These are phyloP conservation scores for Metschnikowia continentalis DNA, from an alignment of 805 yeast genomes.

Conservation along the genomic window DNA sequence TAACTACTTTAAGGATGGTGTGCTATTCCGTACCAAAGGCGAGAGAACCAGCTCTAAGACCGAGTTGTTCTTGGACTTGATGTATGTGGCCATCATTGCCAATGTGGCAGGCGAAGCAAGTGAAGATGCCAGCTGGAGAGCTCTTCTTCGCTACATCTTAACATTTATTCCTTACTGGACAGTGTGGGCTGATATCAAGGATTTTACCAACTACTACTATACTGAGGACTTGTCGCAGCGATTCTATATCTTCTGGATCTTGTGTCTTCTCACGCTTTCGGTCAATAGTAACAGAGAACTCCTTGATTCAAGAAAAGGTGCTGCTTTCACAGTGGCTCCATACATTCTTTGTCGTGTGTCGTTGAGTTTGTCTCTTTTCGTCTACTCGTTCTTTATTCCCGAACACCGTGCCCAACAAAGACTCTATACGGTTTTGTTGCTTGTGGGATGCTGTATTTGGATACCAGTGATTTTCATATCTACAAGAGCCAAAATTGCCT, in stretches of 20 bases:
- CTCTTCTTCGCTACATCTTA: slow-evolving; percentile 46
- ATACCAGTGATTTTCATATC: slow-evolving; percentile 47
- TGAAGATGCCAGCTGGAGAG: slow-evolving; percentile 44
- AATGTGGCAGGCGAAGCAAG: slow-evolving; percentile 53
- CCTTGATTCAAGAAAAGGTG: slow-evolving; percentile 32
- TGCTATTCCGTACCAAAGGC: slow-evolving; percentile 49
- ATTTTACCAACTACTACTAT: slow-evolving; percentile 59
- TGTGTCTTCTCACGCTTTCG: slow-evolving; percentile 46
- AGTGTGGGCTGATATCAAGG: slow-evolving; percentile 63
- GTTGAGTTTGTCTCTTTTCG: slow-evolving; percentile 25
- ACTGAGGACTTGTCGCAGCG: slow-evolving; percentile 57
- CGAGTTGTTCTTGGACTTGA: slow-evolving; percentile 58
- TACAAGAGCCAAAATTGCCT: slow-evolving; percentile 43
- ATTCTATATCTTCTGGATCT: slow-evolving; percentile 48
- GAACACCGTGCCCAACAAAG: slow-evolving; percentile 52
- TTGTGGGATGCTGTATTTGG: slow-evolving; percentile 43
- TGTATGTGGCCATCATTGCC: slow-evolving; percentile 62
- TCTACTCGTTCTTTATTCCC: slow-evolving; percentile 44
- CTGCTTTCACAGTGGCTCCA: slow-evolving; percentile 44
- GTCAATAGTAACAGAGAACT: slow-evolving; percentile 43
- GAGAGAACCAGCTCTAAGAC: slow-evolving; percentile 50
- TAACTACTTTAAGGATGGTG: slow-evolving; percentile 57
- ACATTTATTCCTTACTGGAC: slow-evolving; percentile 58
- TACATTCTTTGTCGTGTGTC: slow-evolving; percentile 47
- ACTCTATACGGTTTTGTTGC: slow-evolving; percentile 28